phyloP scores from a whole-genome alignment of 306 rosid genomes.

The Myrica gale region DNA sequence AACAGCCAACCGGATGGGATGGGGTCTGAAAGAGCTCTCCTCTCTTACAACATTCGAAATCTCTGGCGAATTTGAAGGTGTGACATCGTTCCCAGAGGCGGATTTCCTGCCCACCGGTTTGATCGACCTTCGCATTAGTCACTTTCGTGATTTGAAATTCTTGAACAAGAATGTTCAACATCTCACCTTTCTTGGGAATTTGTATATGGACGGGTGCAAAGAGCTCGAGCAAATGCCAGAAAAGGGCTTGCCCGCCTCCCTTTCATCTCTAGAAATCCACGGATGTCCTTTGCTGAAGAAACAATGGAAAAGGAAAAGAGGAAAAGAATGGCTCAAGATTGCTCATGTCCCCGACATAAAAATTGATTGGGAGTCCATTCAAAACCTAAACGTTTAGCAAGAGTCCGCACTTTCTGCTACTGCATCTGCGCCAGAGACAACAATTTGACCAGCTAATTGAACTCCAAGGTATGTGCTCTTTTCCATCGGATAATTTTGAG shows the following conservation, averaged over 20 bases:
- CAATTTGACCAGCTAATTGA: no score
- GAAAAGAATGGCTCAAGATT: background rate
- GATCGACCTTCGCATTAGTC: fast-evolving
- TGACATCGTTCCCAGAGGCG: background rate
- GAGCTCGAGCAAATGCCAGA: slow-evolving; percentile 20
- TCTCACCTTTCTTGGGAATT: slow-evolving; percentile 19
- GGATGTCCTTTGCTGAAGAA: background rate
- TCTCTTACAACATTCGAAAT: background rate
- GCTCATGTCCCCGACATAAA: background rate
- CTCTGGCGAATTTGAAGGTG: background rate
- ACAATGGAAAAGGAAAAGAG: background rate
- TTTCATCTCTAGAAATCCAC: fast-evolving
- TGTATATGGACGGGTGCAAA: fast-evolving
- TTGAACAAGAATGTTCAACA: slow-evolving; percentile 23
- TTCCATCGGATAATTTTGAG: no score
- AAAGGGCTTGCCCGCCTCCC: background rate
- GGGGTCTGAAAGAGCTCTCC: background rate
- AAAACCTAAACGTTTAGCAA: background rate
- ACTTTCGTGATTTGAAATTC: background rate
- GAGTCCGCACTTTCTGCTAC: background rate
- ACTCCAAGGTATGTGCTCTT: no score
- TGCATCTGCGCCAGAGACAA: no score
- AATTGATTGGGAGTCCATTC: background rate
- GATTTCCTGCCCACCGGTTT: background rate
- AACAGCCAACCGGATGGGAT: background rate